Percentiles rank a stretch among this genome's conserved stretches.
Conservation (phyloP, 345 rosid species). For the Brassica carinata region DNA sequence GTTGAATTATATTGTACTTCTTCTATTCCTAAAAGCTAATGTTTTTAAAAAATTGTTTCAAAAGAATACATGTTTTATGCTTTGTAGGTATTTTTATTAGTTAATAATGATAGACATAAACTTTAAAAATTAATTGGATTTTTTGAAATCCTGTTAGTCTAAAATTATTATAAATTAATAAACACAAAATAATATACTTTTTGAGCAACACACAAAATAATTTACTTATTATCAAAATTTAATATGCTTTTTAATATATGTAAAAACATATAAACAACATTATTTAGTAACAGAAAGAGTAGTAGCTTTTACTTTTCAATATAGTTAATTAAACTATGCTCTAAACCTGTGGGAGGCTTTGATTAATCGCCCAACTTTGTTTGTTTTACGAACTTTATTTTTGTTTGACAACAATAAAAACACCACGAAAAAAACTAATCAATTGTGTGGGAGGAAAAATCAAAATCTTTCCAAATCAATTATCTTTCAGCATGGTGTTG, state of each 20-base stretch:
- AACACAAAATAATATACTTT: not conserved
- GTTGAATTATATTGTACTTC: not conserved
- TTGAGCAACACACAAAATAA: no score
- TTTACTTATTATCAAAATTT: no score
- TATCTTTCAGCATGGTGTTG: constrained; percentile 5
- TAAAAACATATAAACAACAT: no score
- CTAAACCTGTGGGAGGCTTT: constrained; percentile 24
- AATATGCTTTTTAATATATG: no score
- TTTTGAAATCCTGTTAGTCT: not conserved
- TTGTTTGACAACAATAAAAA: constrained; percentile 3
- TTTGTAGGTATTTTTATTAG: not conserved
- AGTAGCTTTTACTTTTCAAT: not conserved
- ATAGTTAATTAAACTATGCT: not conserved
- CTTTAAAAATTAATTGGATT: no score
- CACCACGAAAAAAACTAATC: not conserved
- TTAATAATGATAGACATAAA: no score
- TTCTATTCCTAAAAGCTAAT: not conserved
- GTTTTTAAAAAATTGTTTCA: no score
- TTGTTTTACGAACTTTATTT: constrained; percentile 12
- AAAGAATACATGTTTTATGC: not conserved
- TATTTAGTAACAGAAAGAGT: not conserved
- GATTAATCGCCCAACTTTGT: constrained; percentile 11
- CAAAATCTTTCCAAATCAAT: not conserved
- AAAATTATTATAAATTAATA: no score
- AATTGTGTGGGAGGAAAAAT: not conserved